Evolutionary conservation across 805 yeast species (phyloP), one percentile per base, ranked within the genome.

Genomic region (Zygotorulaspora chibaensis): DNA sequence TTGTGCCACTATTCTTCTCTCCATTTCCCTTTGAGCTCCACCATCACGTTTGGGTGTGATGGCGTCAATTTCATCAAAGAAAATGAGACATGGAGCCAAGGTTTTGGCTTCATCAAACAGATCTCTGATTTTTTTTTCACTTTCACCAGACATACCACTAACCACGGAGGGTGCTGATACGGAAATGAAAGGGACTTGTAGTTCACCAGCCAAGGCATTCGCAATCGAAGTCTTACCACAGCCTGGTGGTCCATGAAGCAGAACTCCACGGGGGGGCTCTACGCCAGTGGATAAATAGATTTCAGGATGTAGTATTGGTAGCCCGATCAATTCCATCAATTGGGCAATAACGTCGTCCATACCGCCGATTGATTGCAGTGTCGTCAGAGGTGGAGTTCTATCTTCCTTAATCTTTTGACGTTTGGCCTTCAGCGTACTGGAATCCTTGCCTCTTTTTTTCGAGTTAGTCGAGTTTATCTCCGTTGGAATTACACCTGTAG

Each of bases 61-160:
- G 10, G 99, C 96, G 67, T 93, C 99, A 55, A 93, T 93, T 65
- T 93, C 99, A 69, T 93, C 99, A 59, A 93, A 83, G 59, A 93
- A 93, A 41, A 93, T 77, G 25, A 93, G 69, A 66, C 97, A 90
- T 8, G 99, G 99, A 0, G 99, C 99, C 45, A 88, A 61, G 3
- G 76, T 57, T 58, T 83, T 84, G 2, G 99, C 99, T 61, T 93
- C 98, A 31, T 89, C 96, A 60, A 91, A 91, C 31, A 91, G 72
- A 48, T 93, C 98, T 51, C 99, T 75, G 17, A 93, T 73, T 61
- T 91, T 90, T 71, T 93, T 93, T 65, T 93, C 99, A 52, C 91
- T 81, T 65, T 93, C 99, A 35, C 99, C 99, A n/a, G 96, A 87
- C 98, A 93, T 93, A 4, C 99, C 99, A 50, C 96, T 87, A 0